phyloP scores from a whole-genome alignment of 1,284 basidiomycete species.

The Naganishia liquefaciens region DNA sequence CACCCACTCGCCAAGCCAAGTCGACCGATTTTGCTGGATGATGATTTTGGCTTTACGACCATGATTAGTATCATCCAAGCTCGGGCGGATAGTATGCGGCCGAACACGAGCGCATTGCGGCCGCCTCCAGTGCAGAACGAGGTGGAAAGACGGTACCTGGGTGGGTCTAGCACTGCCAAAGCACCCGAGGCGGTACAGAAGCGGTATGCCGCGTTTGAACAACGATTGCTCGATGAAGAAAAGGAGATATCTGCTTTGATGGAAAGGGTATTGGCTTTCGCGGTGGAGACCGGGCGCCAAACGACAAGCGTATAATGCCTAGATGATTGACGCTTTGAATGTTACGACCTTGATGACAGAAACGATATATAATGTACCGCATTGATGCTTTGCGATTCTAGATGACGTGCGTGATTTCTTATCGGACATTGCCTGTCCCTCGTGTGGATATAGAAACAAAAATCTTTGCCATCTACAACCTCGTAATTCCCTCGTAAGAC shows the following conservation, averaged over 20 bases:
- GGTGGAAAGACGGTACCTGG: slow-evolving; percentile 37
- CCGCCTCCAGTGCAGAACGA: slow-evolving; percentile 32
- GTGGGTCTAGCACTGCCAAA: neutral
- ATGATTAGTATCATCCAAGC: slow-evolving; percentile 79
- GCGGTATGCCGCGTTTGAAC: slow-evolving; percentile 69
- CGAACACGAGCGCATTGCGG: slow-evolving; percentile 25
- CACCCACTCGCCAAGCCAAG: slow-evolving; percentile 36
- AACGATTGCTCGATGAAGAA: slow-evolving; percentile 70
- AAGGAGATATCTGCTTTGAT: slow-evolving; percentile 73
- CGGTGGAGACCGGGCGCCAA: slow-evolving; percentile 2
- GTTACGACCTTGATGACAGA: too few species aligned
- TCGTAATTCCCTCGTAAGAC: too few species aligned
- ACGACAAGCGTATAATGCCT: neutral
- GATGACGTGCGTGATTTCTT: too few species aligned
- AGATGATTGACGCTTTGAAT: neutral
- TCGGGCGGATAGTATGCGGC: slow-evolving; percentile 56
- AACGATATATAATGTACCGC: too few species aligned
- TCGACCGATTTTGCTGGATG: slow-evolving; percentile 62
- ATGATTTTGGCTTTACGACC: slow-evolving; percentile 74
- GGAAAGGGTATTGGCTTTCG: slow-evolving; percentile 26
- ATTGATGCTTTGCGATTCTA: too few species aligned
- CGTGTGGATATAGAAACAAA: too few species aligned
- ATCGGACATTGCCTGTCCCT: too few species aligned
- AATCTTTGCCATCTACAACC: too few species aligned
- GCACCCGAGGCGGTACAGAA: slow-evolving; percentile 57